Base-by-base conservation (phyloP, 306 rosid species). In the Prunus armeniaca region DNA sequence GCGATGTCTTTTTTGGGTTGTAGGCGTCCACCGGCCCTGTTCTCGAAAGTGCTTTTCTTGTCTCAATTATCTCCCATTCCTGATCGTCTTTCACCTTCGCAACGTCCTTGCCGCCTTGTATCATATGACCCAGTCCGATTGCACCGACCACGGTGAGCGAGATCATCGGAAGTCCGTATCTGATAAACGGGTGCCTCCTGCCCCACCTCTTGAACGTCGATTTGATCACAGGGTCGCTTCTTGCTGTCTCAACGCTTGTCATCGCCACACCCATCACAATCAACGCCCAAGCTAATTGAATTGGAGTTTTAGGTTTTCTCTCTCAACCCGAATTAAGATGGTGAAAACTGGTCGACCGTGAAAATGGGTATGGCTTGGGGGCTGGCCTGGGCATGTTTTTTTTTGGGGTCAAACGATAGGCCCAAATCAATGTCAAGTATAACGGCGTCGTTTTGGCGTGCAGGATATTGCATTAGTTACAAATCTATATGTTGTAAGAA, bases 91-190 rank as follows among this genome's bases (percentile, higher is more conserved):
- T 90, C 80, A 90, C 91, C 85, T 87, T 95, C 34, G 88, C 87
- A 82, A 94, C 84, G 81, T 94, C 97, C 84, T 94, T 90, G 84
- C 92, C 86, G 78, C 97, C 97, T 82, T 95, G 97, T 72, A 92
- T 73, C 79, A 92, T 96, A 80, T 89, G 97, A 65, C 87, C 97
- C 56, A 95, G 96, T 47, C 98, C 97, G 76, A 90, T 46, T 30
- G 96, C 82, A 54, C 98, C 98, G 64, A 92, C 51, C 67, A 90
- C 95, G 3, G 96, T 90, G 62, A 92, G 93, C 24, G 97, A 92
- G 78, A 95, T 90, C 96, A 92, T 92, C 58, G 97, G 98, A 69
- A 92, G 93, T 56, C 97, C 98, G 58, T 92, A 90, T 80, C 97
- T 82, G 74, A 94, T 10, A 83, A 94, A 94, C 32, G 98, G 96